Percentiles rank a stretch among this genome's conserved stretches.
Evolutionary conservation across 2,329 filamentous ascomycete species (phyloP).

Genomic region (Reticulascus tulasneorum): DNA sequence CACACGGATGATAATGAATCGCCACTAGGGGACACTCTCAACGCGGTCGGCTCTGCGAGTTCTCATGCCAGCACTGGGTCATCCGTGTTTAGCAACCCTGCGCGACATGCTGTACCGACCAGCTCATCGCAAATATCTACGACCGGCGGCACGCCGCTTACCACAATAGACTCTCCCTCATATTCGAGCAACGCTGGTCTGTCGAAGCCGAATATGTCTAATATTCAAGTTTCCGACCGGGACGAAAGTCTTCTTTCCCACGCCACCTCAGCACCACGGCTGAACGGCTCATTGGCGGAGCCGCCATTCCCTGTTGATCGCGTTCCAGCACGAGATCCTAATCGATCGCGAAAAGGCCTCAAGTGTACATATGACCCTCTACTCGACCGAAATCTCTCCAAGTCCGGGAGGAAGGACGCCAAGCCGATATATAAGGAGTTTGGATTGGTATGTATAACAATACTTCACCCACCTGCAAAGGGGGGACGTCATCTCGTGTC

Average conservation of each 20-base stretch:
- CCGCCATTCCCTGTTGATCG: slow-evolving; percentile 32
- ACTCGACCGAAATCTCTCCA: slow-evolving; percentile 46
- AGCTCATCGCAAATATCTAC: slow-evolving; percentile 37
- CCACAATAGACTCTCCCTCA: slow-evolving; percentile 49
- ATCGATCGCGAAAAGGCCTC: slow-evolving; percentile 49
- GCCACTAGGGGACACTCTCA: slow-evolving; percentile 61
- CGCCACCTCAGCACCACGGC: slow-evolving; percentile 22
- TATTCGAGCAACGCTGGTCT: slow-evolving; percentile 42
- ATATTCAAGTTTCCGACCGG: slow-evolving; percentile 42
- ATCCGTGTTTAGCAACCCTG: slow-evolving; percentile 61
- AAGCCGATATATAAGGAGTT: slow-evolving; percentile 62
- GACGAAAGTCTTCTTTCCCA: slow-evolving; percentile 22
- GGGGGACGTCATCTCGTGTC: slow-evolving; percentile 60
- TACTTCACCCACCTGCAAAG: slow-evolving; percentile 32
- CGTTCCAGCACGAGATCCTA: slow-evolving; percentile 54
- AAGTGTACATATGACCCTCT: slow-evolving; percentile 60
- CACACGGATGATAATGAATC: slow-evolving; percentile 55
- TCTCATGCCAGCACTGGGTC: slow-evolving; percentile 68
- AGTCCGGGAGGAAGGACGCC: slow-evolving; percentile 49
- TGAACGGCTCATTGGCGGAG: slow-evolving; percentile 28
- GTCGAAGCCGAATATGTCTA: slow-evolving; percentile 52
- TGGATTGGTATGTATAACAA: slow-evolving; percentile 60
- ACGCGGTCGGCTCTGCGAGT: slow-evolving; percentile 68
- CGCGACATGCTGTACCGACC: slow-evolving; percentile 36
- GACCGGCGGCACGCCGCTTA: slow-evolving; percentile 47